Percentiles rank a stretch among this genome's conserved stretches.
phyloP scores from a whole-genome alignment of 179 eudicot species.

The Nepenthes alata region DNA sequence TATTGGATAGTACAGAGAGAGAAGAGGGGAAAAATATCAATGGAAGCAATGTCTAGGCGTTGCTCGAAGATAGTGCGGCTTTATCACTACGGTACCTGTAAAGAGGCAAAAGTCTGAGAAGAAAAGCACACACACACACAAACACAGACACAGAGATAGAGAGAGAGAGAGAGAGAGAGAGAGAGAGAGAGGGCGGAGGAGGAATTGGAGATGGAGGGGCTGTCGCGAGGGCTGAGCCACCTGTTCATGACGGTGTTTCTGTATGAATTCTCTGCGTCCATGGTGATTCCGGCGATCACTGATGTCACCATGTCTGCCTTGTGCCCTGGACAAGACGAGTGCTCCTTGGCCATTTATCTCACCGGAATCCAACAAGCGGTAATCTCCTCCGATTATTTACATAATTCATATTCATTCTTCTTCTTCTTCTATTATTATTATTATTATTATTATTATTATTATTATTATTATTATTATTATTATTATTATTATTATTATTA shows the following conservation, averaged over 20 bases:
- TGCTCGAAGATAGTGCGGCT: too few species aligned
- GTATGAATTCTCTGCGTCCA: constrained; percentile 32
- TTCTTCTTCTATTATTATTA: neutral
- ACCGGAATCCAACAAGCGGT: constrained; percentile 64
- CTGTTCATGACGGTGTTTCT: constrained; percentile 54
- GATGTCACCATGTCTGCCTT: constrained; percentile 60
- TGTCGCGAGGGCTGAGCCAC: constrained; percentile 33
- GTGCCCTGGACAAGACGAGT: constrained; percentile 61
- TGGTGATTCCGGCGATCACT: constrained; percentile 62
- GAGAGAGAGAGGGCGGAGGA: constrained; percentile 6
- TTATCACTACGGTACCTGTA: too few species aligned
- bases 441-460: too few species aligned
- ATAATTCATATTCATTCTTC: neutral
- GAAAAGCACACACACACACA: too few species aligned
- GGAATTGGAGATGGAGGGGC: constrained; percentile 6
- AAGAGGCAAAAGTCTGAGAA: too few species aligned
- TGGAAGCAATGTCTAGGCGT: too few species aligned
- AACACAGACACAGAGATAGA: too few species aligned
- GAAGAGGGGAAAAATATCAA: too few species aligned
- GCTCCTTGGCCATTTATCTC: constrained; percentile 64
- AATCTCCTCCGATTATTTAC: neutral
- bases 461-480: too few species aligned
- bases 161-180: neutral
- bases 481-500: too few species aligned
- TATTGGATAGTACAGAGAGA: too few species aligned